Base-by-base conservation (phyloP, 2,329 filamentous ascomycete species). In the Nemania abortiva region DNA sequence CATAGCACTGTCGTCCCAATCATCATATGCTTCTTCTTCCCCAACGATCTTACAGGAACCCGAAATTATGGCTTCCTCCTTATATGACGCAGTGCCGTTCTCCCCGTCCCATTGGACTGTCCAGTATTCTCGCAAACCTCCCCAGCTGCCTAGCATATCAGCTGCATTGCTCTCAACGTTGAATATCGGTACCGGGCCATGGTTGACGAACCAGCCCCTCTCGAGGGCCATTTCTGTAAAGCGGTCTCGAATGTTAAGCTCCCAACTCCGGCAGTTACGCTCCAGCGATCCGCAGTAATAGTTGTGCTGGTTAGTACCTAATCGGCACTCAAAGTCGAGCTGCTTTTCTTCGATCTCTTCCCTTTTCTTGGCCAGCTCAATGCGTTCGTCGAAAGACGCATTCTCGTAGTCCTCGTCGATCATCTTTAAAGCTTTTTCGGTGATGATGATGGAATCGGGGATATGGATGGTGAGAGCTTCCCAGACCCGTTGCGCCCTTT, bases 211-310 rank as follows among this genome's bases (percentile, higher is more conserved):
- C 0, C 0, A 0, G 1, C 57, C 56, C 1, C 15, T 60, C 5
- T 29, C 29, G 1, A 68, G 27, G 15, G 54, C 53, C 3, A 65
- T 2, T 1, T 62, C 62, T 11, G 69, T 49, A 1, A 65, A 53
- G 15, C 22, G 24, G 2, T 66, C 58, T 2, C 24, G 20, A n/a
- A 70, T 65, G 11, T 53, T 42, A 1, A 52, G 39, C n/a, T 70
- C 65, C 69, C 69, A 70, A 50, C 62, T 66, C 1, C 59, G 62
- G 10, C 69, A 70, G 2, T 2, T 6, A 13, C 56, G 47, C 11
- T 50, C 2, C 6, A 60, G 0, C 0, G 50, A 39, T 15, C 61
- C 66, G 53, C 60, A 11, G 27, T 60, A 29, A 1, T 7, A 2
- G 24, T 22, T 27, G 1, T 37, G 65, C n/a, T 70, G 65, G 7